Percentiles rank a stretch among this genome's conserved stretches.
Evolutionary conservation across 2,329 filamentous ascomycete genomes (phyloP).

Genomic region (Colletotrichum horii): DNA sequence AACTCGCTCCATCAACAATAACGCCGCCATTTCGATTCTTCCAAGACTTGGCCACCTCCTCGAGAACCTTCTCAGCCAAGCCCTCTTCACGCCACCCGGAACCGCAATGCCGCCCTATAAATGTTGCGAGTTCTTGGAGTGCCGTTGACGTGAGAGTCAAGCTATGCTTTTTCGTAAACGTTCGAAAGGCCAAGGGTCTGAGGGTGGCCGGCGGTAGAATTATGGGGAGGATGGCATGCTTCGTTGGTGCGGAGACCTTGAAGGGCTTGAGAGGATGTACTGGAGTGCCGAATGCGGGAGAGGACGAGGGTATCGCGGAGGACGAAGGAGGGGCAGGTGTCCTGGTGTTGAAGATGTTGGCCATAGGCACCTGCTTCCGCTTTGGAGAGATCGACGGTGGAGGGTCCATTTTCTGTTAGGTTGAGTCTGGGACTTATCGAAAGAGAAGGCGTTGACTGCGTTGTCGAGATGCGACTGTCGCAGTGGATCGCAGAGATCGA

Average conservation of each 20-base stretch:
- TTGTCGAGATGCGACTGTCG: background rate
- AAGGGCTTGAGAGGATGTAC: constrained; percentile 77
- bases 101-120: constrained; percentile 92
- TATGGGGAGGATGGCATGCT: constrained; percentile 77
- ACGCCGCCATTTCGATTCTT: constrained; percentile 88
- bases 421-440: background rate
- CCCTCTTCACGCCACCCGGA: constrained; percentile 97
- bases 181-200: constrained; percentile 89
- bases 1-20: constrained; percentile 83
- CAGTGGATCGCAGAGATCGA: background rate
- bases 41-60: constrained; percentile 91
- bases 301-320: constrained; percentile 82
- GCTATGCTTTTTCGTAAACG: constrained; percentile 97
- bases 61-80: constrained; percentile 87
- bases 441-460: background rate
- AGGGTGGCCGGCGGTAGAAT: constrained; percentile 86
- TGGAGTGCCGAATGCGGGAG: constrained; percentile 88
- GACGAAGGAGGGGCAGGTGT: constrained; percentile 39
- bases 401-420: constrained; percentile 35
- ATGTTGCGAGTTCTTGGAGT: constrained; percentile 81
- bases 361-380: constrained; percentile 32
- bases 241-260: constrained; percentile 52
- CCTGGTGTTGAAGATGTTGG: constrained; percentile 44
- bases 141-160: constrained; percentile 89
- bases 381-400: constrained; percentile 22